A percentile compares a stretch with the other conserved stretches of the same genome.
These are phyloP conservation scores for Rostrohypoxylon terebratum DNA, from an alignment of 495 filamentous ascomycete genomes.

Conservation along the genomic window DNA sequence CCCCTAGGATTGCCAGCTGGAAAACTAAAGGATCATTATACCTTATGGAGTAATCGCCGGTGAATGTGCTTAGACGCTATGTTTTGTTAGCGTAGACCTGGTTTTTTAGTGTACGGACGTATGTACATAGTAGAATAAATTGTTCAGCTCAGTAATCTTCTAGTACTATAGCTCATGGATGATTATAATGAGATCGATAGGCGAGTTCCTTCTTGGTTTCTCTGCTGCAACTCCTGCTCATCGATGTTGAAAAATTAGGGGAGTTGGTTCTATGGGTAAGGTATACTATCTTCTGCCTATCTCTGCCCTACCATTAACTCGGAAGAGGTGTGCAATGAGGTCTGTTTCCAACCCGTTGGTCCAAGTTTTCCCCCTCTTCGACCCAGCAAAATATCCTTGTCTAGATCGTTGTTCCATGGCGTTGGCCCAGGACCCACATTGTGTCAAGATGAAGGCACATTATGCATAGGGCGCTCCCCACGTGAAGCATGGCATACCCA, in stretches of 20 bases:
- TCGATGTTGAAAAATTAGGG: neutral
- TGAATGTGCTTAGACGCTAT: slow-evolving; percentile 21
- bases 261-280: slow-evolving; percentile 13
- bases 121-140: slow-evolving; percentile 10
- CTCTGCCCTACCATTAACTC: neutral
- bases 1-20: neutral
- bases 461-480: slow-evolving; percentile 19
- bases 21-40: slow-evolving; percentile 4
- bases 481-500: slow-evolving; percentile 12
- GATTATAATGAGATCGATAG: neutral
- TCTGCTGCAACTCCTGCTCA: neutral
- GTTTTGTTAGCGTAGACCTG: neutral
- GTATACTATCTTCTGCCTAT: neutral
- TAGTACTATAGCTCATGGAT: neutral
- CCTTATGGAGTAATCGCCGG: slow-evolving; percentile 3
- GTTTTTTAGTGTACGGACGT: too few species aligned
- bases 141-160: neutral
- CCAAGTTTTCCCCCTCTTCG: neutral
- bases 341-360: neutral
- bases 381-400: neutral
- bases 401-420: neutral
- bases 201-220: slow-evolving; percentile 6
- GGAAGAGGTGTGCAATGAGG: neutral
- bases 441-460: slow-evolving; percentile 3
- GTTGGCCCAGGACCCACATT: slow-evolving; percentile 10